phyloP scores from a whole-genome alignment of 257 asterid species.

The Solanum pinnatisectum region DNA sequence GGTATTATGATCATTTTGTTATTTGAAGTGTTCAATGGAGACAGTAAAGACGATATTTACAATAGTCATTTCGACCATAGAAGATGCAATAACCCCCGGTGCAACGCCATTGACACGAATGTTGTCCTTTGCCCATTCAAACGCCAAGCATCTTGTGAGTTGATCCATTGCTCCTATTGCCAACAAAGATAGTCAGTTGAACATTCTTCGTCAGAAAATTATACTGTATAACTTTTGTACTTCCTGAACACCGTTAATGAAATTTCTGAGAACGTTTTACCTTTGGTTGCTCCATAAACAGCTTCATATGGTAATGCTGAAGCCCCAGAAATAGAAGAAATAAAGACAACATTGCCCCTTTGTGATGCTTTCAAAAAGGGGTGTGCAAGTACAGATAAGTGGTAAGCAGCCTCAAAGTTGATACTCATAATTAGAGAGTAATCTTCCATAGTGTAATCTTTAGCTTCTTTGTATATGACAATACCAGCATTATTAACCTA shows the following conservation, averaged over 20 bases:
- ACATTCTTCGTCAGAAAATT: background rate
- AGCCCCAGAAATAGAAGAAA: background rate
- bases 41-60: background rate
- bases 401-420: background rate
- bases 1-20: background rate
- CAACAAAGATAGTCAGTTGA: background rate
- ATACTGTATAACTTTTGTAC: background rate
- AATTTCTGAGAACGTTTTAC: background rate
- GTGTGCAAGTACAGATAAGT: conserved; percentile 1
- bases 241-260: background rate
- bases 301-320: background rate
- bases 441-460: background rate
- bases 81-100: background rate
- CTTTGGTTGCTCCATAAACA: conserved; percentile 5
- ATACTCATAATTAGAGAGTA: background rate
- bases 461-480: background rate
- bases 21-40: background rate
- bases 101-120: background rate
- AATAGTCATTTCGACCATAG: background rate
- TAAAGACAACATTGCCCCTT: conserved; percentile 4
- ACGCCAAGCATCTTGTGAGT: background rate
- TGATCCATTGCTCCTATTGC: background rate
- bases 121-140: conserved; percentile 1
- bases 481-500: background rate
- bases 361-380: conserved; percentile 2